Evolutionary conservation across 2,329 filamentous ascomycete genomes (phyloP), one percentile per base, ranked within the genome.

Genomic region (Lachnellula arida): DNA sequence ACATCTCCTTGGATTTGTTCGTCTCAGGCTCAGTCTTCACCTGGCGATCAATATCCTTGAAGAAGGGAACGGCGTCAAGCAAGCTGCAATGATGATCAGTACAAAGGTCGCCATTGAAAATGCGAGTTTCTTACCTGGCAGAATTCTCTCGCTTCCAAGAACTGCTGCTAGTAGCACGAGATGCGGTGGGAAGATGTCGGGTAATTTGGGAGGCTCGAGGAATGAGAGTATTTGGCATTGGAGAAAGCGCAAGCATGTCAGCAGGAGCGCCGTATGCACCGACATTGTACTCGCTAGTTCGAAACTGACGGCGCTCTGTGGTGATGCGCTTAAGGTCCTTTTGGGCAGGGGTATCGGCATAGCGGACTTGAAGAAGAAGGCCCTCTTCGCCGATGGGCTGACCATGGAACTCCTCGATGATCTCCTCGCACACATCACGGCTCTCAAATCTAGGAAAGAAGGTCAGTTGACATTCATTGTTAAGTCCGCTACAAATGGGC

Each of bases 251-350:
- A 50, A 86, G 57, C 81, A 65, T 58, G 11, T 65, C 63, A 51
- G 62, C 61, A 37, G 64, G 53, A 57, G 82, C 85, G 58, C 84
- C 84, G 64, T 87, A 87, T 44, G 84, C 84, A 56, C 84, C 82
- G 59, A 86, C 85, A 66, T 92, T 92, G 75, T 97, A 97, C 76
- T 97, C 94, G 56, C 94, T 94, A 56, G 93, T 94, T 57, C 94
- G 90, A 76, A 96, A 97, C 69, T 96, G 91, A 59, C 94, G 91
- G 56, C 92, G 90, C 71, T 96, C 91, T 34, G 94, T 91, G 43
- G 93, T 97, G 70, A 97, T 88, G 62, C 94, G 88, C 81, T 99
- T 99, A 65, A 99, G 81, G 70, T 94, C 85, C 61, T 99, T 99
- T 74, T 99, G 94, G 60, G 93, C 89, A 54, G 94, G 90, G 39